Evolutionary conservation across 1,139 yeast genomes (phyloP), one percentile per base, ranked within the genome.

Genomic region (Petasospora rhodanensis): DNA sequence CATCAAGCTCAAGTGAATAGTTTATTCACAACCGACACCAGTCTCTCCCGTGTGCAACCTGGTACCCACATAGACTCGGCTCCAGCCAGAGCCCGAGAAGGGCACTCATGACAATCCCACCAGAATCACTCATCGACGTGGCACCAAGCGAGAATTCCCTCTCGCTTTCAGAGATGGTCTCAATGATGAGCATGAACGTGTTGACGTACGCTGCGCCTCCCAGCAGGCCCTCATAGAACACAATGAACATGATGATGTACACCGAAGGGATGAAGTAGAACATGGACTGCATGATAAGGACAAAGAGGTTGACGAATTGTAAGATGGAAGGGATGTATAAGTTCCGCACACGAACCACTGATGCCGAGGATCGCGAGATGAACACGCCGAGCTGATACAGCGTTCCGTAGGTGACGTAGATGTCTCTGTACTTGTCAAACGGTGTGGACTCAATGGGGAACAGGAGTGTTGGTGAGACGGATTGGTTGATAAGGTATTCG

Each of bases 161-260:
- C 38, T 76, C 73, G 1, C 61, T 47, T 12, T 62, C 54, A 0
- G 73, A 61, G 0, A 77, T 68, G 2, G 73, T 67, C 42, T 86
- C 95, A 29, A 83, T 70, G 0, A 87, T 91, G 12, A 76, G 66
- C 65, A 81, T 66, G 51, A 85, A 91, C 0, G 96, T 87, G 52
- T 89, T 89, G 32, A 85, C 93, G 52, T 91, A 91, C 16, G 91
- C 77, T 3, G 83, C 73, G 2, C 98, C 97, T 2, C 97, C 97
- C 9, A 91, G 62, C 14, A 91, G 64, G 0, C 91, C 97, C 54
- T 91, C 97, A 57, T 85, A 87, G 39, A 89, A 73, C 5, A 86
- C 70, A 22, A 89, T 57, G 0, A 68, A 14, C 61, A 85, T 66
- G 29, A 87, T 54, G 3, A 73, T 49, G 68, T 83, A 83, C 5